These are phyloP conservation scores for Piper longum DNA, from an alignment of 164 flowering plant genomes.

Conservation along the genomic window DNA sequence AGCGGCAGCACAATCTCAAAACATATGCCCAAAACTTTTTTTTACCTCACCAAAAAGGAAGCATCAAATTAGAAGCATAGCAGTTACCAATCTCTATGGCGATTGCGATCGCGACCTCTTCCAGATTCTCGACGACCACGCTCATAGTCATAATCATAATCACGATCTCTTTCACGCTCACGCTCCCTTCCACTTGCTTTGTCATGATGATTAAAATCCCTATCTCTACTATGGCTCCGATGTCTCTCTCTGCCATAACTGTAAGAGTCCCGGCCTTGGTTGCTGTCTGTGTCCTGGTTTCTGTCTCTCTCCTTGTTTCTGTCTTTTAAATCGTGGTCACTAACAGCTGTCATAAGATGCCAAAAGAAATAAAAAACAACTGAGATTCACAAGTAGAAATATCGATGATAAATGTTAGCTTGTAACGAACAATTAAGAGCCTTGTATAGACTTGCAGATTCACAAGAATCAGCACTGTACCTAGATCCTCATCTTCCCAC, in stretches of 20 bases:
- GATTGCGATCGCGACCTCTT: not conserved
- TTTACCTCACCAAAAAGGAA: not conserved
- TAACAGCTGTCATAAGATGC: not conserved
- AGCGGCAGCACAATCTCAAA: not conserved
- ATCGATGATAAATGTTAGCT: not conserved
- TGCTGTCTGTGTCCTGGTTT: not conserved
- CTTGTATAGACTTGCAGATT: not conserved
- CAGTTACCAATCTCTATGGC: not conserved
- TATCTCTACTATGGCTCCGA: not conserved
- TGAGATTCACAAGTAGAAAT: not conserved
- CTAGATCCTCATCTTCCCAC: constrained; percentile 95
- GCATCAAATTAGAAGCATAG: not conserved
- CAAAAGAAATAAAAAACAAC: not conserved
- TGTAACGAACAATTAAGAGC: no score
- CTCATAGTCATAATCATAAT: not conserved
- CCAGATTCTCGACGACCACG: not conserved
- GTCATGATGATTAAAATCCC: not conserved
- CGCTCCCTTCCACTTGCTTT: not conserved
- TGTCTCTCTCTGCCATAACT: not conserved
- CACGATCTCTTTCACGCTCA: not conserved
- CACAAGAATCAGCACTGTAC: constrained; percentile 20
- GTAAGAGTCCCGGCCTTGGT: not conserved
- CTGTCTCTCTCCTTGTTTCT: not conserved
- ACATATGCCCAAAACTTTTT: not conserved
- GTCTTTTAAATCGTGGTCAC: not conserved